Base-by-base conservation (phyloP, 305 asterid genomes). In the Striga hermonthica region DNA sequence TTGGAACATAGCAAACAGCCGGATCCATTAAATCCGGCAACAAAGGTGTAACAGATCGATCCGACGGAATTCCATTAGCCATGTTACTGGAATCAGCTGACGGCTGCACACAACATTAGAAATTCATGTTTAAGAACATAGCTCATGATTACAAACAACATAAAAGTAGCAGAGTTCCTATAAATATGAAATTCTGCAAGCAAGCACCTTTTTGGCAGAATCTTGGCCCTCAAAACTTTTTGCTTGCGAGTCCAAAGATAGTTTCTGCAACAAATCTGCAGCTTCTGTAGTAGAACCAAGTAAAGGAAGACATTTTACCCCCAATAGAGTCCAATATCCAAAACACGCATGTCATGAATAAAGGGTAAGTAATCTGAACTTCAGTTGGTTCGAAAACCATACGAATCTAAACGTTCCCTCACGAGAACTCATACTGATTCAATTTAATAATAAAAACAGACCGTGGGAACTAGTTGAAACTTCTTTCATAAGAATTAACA, bases 241-340 rank as follows among this genome's bases (percentile, higher is more conserved):
- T 1, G 79, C 36, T 74, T 81, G 83, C 6, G 91, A 52, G 9
- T 86, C 91, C 86, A 86, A 55, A 4, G 95, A 63, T 44, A 86
- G 66, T 48, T 82, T 86, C 74, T 86, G 91, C 79, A 86, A 56
- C 70, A 86, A 65, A n/a, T 78, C 87, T 45, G 85, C 73, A 76
- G 91, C 76, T 66, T 86, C 95, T 86, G 56, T 54, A 31, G 57
- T 57, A 78, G 14, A 48, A 9, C 44, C 31, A 3, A 45, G 88
- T 85, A 39, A 85, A 83, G 84, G 86, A 78, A 68, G 4, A 43
- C 81, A 74, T 10, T 7, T 35, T 47, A 39, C 45, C 3, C 11
- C 60, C 1, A 5, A 5, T 35, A 35, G 31, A 4, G 31, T 54
- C 31, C 59, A 54, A 31, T 15, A 10, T 28, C 13, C 37, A 28